Percentiles rank a stretch among this genome's conserved stretches.
Evolutionary conservation across 2,329 filamentous ascomycete genomes (phyloP).

Genomic region (Teratosphaeriaceae sp.): DNA sequence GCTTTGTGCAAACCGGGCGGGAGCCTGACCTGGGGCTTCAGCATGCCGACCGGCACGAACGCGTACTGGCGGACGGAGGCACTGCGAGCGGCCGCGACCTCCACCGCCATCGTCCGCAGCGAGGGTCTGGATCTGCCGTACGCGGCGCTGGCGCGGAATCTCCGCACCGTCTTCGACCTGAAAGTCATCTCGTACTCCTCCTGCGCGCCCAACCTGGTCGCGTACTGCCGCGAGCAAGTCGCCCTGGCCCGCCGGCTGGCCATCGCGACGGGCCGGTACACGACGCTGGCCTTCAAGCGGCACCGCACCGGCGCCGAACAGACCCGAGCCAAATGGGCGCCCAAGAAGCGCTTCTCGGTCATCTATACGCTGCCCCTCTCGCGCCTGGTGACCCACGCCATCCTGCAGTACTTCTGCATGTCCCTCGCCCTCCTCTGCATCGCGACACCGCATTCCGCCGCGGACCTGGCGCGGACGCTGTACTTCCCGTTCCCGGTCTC

Average conservation of each 20-base stretch:
- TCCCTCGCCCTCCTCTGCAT: constrained; percentile 14
- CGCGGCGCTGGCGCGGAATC: constrained; percentile 6
- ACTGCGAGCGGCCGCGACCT: constrained; percentile 8
- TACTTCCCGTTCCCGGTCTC: constrained; percentile 15
- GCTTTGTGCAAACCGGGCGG: constrained; percentile 12
- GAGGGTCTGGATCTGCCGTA: constrained; percentile 12
- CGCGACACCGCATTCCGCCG: constrained; percentile 10
- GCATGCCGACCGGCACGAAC: constrained; percentile 6
- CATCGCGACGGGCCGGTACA: constrained; percentile 9
- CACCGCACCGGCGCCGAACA: background rate
- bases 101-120: constrained; percentile 4
- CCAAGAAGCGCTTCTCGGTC: constrained; percentile 12
- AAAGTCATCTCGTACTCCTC: constrained; percentile 12
- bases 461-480: constrained; percentile 12
- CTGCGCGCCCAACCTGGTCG: constrained; percentile 1
- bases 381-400: constrained; percentile 12
- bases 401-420: constrained; percentile 16
- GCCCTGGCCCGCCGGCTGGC: constrained; percentile 4
- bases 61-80: constrained; percentile 12
- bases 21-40: constrained; percentile 11
- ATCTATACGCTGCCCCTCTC: constrained; percentile 10
- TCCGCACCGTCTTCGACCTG: constrained; percentile 9
- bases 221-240: constrained; percentile 4
- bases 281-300: constrained; percentile 11
- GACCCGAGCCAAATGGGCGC: constrained; percentile 4